Percentiles rank a stretch among this genome's conserved stretches.
Evolutionary conservation across 176 grass and related monocot genomes (phyloP).

Genomic region (Carex pumila): DNA sequence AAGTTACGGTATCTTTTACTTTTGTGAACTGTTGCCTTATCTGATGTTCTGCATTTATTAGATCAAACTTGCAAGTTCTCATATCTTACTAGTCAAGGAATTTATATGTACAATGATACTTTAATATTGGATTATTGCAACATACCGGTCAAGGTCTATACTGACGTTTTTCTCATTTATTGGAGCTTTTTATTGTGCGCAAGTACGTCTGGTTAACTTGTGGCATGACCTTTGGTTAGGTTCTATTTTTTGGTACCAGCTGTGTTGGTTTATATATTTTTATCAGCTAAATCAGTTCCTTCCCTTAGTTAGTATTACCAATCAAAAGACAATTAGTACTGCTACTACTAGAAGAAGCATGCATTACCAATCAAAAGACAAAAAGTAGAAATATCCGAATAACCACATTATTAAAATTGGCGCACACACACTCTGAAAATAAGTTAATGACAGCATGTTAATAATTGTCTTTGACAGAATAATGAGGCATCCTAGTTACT

Average conservation of each 20-base stretch:
- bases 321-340: background rate
- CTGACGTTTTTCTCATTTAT: background rate
- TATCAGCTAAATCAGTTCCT: background rate
- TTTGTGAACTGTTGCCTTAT: background rate
- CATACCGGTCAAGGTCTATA: background rate
- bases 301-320: background rate
- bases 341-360: background rate
- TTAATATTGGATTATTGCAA: background rate
- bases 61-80: background rate
- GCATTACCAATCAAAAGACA: background rate
- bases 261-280: background rate
- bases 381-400: background rate
- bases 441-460: background rate
- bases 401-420: background rate
- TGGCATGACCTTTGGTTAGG: background rate
- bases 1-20: background rate
- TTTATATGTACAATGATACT: background rate
- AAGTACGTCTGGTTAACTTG: background rate
- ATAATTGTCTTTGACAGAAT: slow-evolving; percentile 38
- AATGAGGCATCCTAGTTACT: slow-evolving; percentile 88
- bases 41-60: background rate
- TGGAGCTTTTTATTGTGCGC: background rate
- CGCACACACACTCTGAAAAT: background rate
- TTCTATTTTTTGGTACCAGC: background rate
- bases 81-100: background rate